Percentiles rank a stretch among this genome's conserved stretches.
Evolutionary conservation across 2,329 filamentous ascomycete species (phyloP).

Genomic region (Cucurbitaria berberidis): DNA sequence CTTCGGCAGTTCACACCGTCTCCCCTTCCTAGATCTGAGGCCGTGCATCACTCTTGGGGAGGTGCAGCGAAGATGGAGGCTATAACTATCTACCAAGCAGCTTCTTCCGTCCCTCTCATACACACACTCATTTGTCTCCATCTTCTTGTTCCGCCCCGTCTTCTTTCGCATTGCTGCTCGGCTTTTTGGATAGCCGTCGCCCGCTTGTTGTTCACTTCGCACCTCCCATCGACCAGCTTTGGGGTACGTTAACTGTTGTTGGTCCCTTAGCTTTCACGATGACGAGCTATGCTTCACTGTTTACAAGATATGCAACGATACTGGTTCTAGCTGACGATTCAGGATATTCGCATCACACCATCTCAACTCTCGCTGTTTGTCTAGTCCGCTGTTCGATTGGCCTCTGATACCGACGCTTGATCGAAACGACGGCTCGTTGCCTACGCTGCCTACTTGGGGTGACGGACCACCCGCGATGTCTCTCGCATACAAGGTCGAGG

Average conservation of each 20-base stretch:
- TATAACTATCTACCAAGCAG: slow-evolving; percentile 28
- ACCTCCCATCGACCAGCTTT: slow-evolving; percentile 37
- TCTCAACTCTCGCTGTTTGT: slow-evolving; percentile 37
- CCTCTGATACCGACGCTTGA: slow-evolving; percentile 5
- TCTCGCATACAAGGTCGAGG: slow-evolving; percentile 49
- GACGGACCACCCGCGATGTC: slow-evolving; percentile 32
- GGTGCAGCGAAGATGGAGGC: slow-evolving; percentile 25
- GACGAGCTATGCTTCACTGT: background rate
- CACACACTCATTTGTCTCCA: slow-evolving; percentile 49
- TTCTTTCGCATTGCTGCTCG: slow-evolving; percentile 49
- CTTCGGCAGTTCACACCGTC: background rate
- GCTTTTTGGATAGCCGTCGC: slow-evolving; percentile 49
- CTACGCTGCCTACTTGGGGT: slow-evolving; percentile 9
- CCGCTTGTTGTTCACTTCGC: slow-evolving; percentile 40
- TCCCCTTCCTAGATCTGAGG: slow-evolving; percentile 18
- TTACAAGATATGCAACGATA: background rate
- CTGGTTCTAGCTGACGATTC: slow-evolving; percentile 7
- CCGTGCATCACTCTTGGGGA: slow-evolving; percentile 16
- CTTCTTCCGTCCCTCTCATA: slow-evolving; percentile 18
- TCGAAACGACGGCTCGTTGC: slow-evolving; percentile 11
- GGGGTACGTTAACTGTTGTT: slow-evolving; percentile 29
- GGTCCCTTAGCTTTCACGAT: background rate
- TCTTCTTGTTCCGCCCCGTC: slow-evolving; percentile 42
- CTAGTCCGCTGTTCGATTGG: slow-evolving; percentile 16
- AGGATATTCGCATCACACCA: slow-evolving; percentile 49